Conservation (phyloP, 2,329 filamentous ascomycete species). For the Sclerotinia spermophila region DNA sequence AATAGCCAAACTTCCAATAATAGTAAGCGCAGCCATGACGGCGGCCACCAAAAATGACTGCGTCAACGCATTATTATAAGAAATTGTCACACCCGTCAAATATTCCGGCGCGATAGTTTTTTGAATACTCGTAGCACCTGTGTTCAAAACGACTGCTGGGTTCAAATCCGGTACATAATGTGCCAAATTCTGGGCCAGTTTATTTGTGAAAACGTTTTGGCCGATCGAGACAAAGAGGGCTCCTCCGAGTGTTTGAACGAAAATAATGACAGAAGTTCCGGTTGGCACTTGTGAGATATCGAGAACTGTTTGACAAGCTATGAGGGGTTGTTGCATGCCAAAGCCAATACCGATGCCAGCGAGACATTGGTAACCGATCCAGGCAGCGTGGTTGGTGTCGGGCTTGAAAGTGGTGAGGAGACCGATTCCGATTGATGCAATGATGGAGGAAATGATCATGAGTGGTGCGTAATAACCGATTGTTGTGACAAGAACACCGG, state of each 20-base stretch:
- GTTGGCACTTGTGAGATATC: constrained; percentile 51
- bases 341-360: constrained; percentile 53
- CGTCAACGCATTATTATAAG: constrained; percentile 55
- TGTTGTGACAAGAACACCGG: neutral
- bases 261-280: constrained; percentile 53
- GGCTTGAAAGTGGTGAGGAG: constrained; percentile 52
- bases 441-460: constrained; percentile 50
- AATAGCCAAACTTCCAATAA: constrained; percentile 11
- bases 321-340: constrained; percentile 55
- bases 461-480: constrained; percentile 46
- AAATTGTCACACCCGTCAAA: constrained; percentile 51
- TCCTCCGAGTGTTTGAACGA: constrained; percentile 55
- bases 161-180: constrained; percentile 43
- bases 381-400: constrained; percentile 45
- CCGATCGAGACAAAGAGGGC: constrained; percentile 57
- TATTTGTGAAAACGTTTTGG: constrained; percentile 45
- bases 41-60: constrained; percentile 51
- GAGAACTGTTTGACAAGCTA: constrained; percentile 55
- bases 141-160: constrained; percentile 43
- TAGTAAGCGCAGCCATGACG: neutral
- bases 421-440: constrained; percentile 43
- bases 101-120: constrained; percentile 48
- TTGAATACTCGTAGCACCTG: constrained; percentile 59
- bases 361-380: constrained; percentile 57
- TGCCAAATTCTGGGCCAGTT: constrained; percentile 38